Evolutionary conservation across 108 stramenopile genomes (phyloP).

Genomic region (Stephanodiscus minutulus): DNA sequence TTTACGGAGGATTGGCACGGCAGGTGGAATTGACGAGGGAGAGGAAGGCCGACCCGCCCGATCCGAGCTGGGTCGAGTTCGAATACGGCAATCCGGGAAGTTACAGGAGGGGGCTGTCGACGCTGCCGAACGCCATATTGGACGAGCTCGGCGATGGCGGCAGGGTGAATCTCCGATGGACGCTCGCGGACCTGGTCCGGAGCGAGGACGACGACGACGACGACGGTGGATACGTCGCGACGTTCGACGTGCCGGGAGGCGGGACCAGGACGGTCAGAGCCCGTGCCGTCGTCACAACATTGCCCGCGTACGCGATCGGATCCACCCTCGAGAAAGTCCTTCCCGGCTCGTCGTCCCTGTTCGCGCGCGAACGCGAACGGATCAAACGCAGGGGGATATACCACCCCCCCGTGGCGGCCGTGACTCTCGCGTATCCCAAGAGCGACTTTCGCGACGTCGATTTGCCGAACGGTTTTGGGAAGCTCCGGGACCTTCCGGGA

Average conservation of each 20-base stretch:
- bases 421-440: slow-evolving; percentile 94
- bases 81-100: slow-evolving; percentile 90
- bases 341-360: slow-evolving; percentile 76
- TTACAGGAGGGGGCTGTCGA: slow-evolving; percentile 80
- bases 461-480: slow-evolving; percentile 77
- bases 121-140: slow-evolving; percentile 81
- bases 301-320: slow-evolving; percentile 80
- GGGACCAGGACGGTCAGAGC: slow-evolving; percentile 12
- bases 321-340: slow-evolving; percentile 63
- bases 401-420: slow-evolving; percentile 93
- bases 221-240: background rate
- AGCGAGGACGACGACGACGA: background rate
- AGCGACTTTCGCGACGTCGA: slow-evolving; percentile 85
- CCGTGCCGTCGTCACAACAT: slow-evolving; percentile 77
- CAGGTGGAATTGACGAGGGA: slow-evolving; percentile 87
- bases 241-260: background rate
- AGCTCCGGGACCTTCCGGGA: slow-evolving; percentile 77
- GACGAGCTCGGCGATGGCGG: slow-evolving; percentile 64
- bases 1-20: slow-evolving; percentile 82
- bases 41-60: slow-evolving; percentile 80
- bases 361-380: slow-evolving; percentile 53
- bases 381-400: slow-evolving; percentile 61
- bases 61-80: slow-evolving; percentile 81
- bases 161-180: slow-evolving; percentile 74
- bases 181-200: slow-evolving; percentile 17